Conservation (phyloP, 305 asterid species). For the Striga hermonthica region DNA sequence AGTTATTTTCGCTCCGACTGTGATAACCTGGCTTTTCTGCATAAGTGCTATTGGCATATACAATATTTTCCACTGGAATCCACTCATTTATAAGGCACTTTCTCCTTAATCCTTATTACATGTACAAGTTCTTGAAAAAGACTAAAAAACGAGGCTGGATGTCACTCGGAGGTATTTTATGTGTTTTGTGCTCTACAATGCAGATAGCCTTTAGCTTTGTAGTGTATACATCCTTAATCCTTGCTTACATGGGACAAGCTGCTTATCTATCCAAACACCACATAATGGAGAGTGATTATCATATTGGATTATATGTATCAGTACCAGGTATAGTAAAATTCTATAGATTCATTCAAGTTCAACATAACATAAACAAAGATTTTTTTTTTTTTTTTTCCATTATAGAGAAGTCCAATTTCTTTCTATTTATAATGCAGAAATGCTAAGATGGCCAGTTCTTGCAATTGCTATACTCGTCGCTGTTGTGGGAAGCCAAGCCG, state of each 20-base stretch:
- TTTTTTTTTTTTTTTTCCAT: background rate
- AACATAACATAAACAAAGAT: background rate
- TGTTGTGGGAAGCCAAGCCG: constrained; percentile 91
- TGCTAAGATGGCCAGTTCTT: constrained; percentile 76
- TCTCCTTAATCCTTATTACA: constrained; percentile 94
- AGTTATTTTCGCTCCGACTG: constrained; percentile 78
- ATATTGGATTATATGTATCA: constrained; percentile 80
- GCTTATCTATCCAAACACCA: constrained; percentile 92
- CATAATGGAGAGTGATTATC: constrained; percentile 57
- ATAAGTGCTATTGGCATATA: constrained; percentile 81
- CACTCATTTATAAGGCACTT: constrained; percentile 76
- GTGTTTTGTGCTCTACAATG: constrained; percentile 24
- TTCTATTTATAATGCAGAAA: constrained; percentile 43
- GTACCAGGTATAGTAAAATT: constrained; percentile 61
- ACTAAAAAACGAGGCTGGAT: constrained; percentile 78
- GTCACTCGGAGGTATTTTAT: constrained; percentile 90
- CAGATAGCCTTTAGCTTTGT: constrained; percentile 84
- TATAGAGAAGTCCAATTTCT: background rate
- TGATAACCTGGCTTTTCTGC: constrained; percentile 88
- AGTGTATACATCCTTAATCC: constrained; percentile 85
- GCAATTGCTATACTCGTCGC: constrained; percentile 92
- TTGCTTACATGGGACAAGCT: constrained; percentile 98
- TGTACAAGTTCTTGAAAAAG: constrained; percentile 88
- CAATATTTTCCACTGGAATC: constrained; percentile 80
- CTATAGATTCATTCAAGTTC: background rate